Base-by-base conservation (phyloP, 164 flowering plant species). In the Aristolochia fimbriata region DNA sequence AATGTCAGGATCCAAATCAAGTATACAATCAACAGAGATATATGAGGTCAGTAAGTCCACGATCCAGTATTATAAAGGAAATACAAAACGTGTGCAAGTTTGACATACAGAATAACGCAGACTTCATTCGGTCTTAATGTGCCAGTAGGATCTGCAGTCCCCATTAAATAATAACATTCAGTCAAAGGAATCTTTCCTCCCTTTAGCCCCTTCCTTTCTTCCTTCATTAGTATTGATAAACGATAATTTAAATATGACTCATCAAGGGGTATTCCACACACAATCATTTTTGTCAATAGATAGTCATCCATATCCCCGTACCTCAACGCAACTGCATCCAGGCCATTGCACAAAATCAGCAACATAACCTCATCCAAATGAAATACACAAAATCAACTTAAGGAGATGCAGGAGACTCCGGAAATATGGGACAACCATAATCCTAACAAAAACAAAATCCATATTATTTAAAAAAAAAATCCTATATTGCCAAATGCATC, bases 91-190 rank as follows among this genome's bases (percentile, higher is more conserved):
- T 27, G 5, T 27, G 30, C 5, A 5, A 55, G 27, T 23, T 30
- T 27, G 37, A 77, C 96, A 9, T 84, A 92, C 98, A 81, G 80
- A 52, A 92, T 84, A 19, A 92, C 61, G 68, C 95, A 85, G 64
- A 92, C 93, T 89, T 92, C 74, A 74, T 80, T 70, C 17, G 64
- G 47, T 4, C 74, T 61, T 16, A 89, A 75, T n/a, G 49, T 47
- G 51, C 85, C 83, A 47, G 94, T 87, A 14, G 98, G 98, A 72
- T 92, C 96, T 53, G 77, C 76, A 31, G 97, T 86, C 24, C 98
- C 96, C 93, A 89, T 89, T 62, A 92, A 48, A 71, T 83, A 75
- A 57, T 71, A 89, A 48, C 81, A 77, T 8, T 87, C 94, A 55
- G 68, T 60, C 7, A 84, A 58, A 30, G 81, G 88, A 55, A 92